Conservation (phyloP, 805 yeast species). For the Torulaspora delbrueckii region DNA sequence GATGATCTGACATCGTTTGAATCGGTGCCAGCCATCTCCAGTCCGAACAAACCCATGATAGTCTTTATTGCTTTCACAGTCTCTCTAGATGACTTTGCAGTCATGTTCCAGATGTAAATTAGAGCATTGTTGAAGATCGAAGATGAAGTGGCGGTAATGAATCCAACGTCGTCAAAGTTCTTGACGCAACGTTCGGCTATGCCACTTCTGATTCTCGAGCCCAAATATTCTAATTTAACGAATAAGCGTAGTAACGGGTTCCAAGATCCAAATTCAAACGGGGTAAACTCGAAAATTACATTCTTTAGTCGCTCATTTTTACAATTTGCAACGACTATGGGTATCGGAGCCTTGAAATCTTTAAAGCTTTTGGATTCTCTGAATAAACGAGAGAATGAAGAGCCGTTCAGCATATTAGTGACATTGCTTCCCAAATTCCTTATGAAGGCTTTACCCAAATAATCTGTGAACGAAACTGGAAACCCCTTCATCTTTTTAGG, state of each 20-base stretch:
- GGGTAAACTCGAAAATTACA: slow-evolving; percentile 52
- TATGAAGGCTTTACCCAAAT: slow-evolving; percentile 62
- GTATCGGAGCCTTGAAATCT: slow-evolving; percentile 41
- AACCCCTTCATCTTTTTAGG: slow-evolving; percentile 50
- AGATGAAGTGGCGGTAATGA: slow-evolving; percentile 59
- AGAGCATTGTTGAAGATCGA: slow-evolving; percentile 55
- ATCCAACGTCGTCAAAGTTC: slow-evolving; percentile 56
- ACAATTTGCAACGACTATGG: slow-evolving; percentile 44
- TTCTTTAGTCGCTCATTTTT: slow-evolving; percentile 37
- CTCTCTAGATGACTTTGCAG: slow-evolving; percentile 32
- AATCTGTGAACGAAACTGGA: slow-evolving; percentile 57
- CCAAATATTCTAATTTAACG: slow-evolving; percentile 48
- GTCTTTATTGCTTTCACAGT: slow-evolving; percentile 36
- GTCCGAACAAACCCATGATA: slow-evolving; percentile 29
- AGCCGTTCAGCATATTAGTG: slow-evolving; percentile 38
- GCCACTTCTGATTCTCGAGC: slow-evolving; percentile 46
- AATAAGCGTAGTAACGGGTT: slow-evolving; percentile 45
- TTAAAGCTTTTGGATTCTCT: slow-evolving; percentile 33
- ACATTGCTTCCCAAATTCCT: slow-evolving; percentile 33
- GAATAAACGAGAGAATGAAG: slow-evolving; percentile 36
- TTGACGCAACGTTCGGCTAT: slow-evolving; percentile 41
- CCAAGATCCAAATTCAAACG: slow-evolving; percentile 69
- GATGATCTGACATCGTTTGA: slow-evolving; percentile 1
- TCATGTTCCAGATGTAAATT: slow-evolving; percentile 42
- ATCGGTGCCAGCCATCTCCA: slow-evolving; percentile 6